Conservation (phyloP, 495 filamentous ascomycete genomes). For the Barbatosphaeria neglecta region DNA sequence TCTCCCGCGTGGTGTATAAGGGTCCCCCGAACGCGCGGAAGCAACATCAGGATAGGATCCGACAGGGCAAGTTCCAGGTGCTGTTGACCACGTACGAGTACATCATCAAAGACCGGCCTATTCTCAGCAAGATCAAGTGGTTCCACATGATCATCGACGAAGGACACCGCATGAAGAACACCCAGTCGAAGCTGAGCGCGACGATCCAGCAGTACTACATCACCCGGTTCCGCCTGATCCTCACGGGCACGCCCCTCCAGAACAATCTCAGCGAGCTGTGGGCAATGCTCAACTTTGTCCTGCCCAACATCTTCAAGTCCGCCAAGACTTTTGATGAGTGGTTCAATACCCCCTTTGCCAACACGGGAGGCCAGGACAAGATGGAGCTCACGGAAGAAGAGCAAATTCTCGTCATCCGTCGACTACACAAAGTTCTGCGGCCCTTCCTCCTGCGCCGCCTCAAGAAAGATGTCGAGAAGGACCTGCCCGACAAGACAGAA, state of each 20-base stretch:
- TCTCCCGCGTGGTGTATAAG: constrained; percentile 87
- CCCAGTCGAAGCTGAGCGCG: constrained; percentile 90
- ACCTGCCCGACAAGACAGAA: constrained; percentile 95
- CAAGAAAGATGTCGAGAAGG: constrained; percentile 99
- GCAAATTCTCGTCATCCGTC: constrained; percentile 92
- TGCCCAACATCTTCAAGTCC: constrained; percentile 98
- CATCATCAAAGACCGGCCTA: constrained; percentile 94
- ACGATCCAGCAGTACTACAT: constrained; percentile 91
- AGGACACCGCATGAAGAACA: constrained; percentile 99
- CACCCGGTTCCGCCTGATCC: constrained; percentile 87
- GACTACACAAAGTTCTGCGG: constrained; percentile 92
- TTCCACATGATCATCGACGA: constrained; percentile 99
- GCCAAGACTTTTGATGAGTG: constrained; percentile 98
- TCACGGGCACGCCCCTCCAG: constrained; percentile 93
- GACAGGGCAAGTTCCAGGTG: constrained; percentile 91
- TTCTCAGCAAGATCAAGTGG: constrained; percentile 96
- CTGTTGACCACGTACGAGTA: constrained; percentile 96
- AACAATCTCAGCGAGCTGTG: constrained; percentile 95
- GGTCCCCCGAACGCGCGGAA: constrained; percentile 83
- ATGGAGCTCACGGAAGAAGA: constrained; percentile 99
- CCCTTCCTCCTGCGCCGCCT: constrained; percentile 96
- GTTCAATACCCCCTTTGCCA: constrained; percentile 99
- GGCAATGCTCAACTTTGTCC: constrained; percentile 95
- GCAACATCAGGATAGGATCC: constrained; percentile 83
- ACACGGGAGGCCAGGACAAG: constrained; percentile 93